Percentiles rank a stretch among this genome's conserved stretches.
Conservation (phyloP, 1,139 yeast genomes). For the Saccharomyces hybrid region DNA sequence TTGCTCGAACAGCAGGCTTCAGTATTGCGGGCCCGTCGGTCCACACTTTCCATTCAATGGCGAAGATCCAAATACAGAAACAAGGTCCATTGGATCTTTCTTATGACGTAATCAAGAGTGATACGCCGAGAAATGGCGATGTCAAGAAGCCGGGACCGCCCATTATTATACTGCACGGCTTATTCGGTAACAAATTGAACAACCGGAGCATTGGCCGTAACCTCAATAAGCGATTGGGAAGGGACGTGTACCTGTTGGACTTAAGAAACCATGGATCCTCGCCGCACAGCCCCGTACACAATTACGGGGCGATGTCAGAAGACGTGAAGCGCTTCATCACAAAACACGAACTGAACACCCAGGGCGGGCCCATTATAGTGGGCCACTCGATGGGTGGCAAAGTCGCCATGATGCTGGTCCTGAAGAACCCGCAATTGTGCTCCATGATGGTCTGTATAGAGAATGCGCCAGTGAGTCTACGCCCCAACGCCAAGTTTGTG, state of each 20-base stretch:
- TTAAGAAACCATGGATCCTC: constrained; percentile 89
- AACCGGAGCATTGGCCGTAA: constrained; percentile 65
- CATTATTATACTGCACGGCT: constrained; percentile 73
- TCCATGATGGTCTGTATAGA: constrained; percentile 71
- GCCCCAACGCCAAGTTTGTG: constrained; percentile 55
- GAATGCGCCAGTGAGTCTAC: constrained; percentile 73
- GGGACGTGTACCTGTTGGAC: constrained; percentile 64
- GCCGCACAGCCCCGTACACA: constrained; percentile 63
- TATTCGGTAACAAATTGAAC: constrained; percentile 77
- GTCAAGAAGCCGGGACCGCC: constrained; percentile 39
- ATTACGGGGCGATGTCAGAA: constrained; percentile 73
- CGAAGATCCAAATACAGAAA: not conserved
- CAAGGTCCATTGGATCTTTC: not conserved
- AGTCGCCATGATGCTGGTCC: constrained; percentile 79
- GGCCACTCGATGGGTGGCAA: constrained; percentile 99
- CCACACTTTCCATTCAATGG: not conserved
- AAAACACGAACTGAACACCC: constrained; percentile 37
- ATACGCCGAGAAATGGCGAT: not conserved
- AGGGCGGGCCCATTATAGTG: constrained; percentile 50
- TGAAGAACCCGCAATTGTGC: constrained; percentile 60
- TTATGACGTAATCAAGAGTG: not conserved
- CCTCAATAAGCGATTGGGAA: constrained; percentile 34
- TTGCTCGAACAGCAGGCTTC: not conserved
- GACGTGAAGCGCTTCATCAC: constrained; percentile 70
- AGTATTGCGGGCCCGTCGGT: not conserved